Evolutionary conservation across 768 basidiomycete species (phyloP).

Genomic region (Kwoniella sp.): DNA sequence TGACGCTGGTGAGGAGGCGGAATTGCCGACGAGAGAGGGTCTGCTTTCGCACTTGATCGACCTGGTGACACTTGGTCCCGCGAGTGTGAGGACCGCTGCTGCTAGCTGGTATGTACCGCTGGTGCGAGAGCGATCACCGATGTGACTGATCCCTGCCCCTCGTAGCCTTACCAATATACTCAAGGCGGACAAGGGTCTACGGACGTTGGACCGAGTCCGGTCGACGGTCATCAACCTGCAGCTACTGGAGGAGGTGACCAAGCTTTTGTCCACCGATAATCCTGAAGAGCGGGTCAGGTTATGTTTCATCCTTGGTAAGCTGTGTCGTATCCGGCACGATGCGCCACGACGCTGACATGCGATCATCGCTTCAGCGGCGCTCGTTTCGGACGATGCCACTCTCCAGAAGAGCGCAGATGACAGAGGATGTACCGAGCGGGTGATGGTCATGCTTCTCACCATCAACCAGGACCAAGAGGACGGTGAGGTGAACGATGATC

Average conservation of each 20-base stretch:
- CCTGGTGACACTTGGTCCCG: constrained; percentile 19
- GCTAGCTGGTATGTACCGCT: constrained; percentile 36
- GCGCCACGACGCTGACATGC: constrained; percentile 5
- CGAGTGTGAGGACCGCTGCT: constrained; percentile 35
- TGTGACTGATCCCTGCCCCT: background rate
- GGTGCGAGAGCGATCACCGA: background rate
- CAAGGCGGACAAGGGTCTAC: constrained; percentile 25
- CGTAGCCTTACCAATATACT: constrained; percentile 37
- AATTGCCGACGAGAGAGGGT: too few relatives aligned
- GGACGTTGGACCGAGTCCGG: constrained; percentile 12
- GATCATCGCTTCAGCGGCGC: constrained; percentile 58
- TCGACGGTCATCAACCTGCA: constrained; percentile 24
- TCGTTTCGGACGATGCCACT: constrained; percentile 66
- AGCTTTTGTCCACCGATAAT: constrained; percentile 23
- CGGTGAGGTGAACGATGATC: constrained; percentile 31
- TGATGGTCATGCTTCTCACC: constrained; percentile 51
- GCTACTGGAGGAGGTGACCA: constrained; percentile 28
- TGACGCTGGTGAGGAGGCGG: background rate
- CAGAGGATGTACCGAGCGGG: constrained; percentile 61
- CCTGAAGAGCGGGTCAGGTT: constrained; percentile 59
- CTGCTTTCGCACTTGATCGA: too few relatives aligned
- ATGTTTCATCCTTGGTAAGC: constrained; percentile 70
- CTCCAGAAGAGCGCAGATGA: constrained; percentile 68
- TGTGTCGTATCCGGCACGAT: background rate
- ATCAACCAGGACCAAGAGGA: constrained; percentile 32